Evolutionary conservation across 352 stramenopile genomes (phyloP).

Genomic region (Thraustochytrium sp.): DNA sequence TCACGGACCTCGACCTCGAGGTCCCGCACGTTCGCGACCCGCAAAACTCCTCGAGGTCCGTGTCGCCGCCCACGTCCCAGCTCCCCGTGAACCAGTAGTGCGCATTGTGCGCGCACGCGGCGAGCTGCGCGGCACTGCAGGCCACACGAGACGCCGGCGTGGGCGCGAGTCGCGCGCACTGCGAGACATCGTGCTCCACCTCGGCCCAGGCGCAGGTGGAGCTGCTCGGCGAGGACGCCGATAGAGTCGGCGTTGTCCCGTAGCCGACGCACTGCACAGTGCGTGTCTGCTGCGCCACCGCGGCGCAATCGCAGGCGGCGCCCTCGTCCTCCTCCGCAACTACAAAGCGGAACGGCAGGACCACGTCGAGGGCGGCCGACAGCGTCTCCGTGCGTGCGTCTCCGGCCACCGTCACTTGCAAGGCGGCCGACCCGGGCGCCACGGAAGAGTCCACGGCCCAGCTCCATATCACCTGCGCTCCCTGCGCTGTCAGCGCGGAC

Average conservation of each 20-base stretch:
- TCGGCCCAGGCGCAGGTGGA: background rate
- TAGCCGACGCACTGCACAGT: slow-evolving; percentile 3
- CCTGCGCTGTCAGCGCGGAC: background rate
- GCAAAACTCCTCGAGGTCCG: background rate
- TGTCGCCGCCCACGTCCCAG: background rate
- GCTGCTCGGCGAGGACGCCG: background rate
- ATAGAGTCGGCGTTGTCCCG: background rate
- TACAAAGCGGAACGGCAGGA: background rate
- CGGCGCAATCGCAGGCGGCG: slow-evolving; percentile 6
- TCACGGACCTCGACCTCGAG: too few relatives aligned
- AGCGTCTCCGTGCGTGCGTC: background rate
- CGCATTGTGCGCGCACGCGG: background rate
- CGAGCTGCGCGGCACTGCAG: background rate
- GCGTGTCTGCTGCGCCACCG: background rate
- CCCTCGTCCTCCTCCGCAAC: background rate
- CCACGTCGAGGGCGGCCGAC: background rate
- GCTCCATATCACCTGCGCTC: background rate
- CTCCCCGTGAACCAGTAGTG: background rate
- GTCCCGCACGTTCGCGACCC: too few relatives aligned
- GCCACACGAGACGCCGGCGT: background rate
- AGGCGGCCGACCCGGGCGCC: background rate
- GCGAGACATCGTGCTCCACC: background rate
- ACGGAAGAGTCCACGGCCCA: background rate
- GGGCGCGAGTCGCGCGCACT: background rate
- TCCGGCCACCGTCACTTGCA: background rate